Conservation (phyloP, 1,284 basidiomycete genomes). For the Macrocybe sp. region DNA sequence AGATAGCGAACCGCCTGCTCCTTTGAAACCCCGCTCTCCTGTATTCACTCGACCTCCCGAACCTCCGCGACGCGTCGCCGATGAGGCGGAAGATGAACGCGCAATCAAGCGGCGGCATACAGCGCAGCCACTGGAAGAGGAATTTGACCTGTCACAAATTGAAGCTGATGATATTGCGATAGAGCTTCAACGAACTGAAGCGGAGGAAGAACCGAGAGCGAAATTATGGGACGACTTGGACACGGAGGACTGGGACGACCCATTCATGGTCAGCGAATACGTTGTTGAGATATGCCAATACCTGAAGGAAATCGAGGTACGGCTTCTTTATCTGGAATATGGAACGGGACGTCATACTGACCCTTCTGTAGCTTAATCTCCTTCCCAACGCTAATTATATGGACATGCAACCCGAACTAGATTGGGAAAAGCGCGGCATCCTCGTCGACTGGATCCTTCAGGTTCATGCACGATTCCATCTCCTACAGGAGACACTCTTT, state of each 20-base stretch:
- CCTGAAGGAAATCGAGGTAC: conserved; percentile 40
- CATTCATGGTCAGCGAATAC: conserved; percentile 37
- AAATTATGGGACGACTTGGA: conserved; percentile 35
- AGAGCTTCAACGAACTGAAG: conserved; percentile 26
- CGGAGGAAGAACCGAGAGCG: conserved; percentile 19
- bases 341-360: conserved; percentile 5
- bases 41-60: neutral
- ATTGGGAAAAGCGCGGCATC: conserved; percentile 89
- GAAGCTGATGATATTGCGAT: conserved; percentile 27
- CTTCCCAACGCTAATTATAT: conserved; percentile 83
- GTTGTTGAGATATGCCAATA: conserved; percentile 34
- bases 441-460: conserved; percentile 94
- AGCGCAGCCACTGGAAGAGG: conserved; percentile 10
- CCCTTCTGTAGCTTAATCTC: conserved; percentile 48
- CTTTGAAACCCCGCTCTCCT: neutral
- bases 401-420: conserved; percentile 76
- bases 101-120: conserved; percentile 25
- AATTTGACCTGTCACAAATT: conserved; percentile 23
- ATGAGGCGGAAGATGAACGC: conserved; percentile 14
- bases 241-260: conserved; percentile 37
- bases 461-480: conserved; percentile 84
- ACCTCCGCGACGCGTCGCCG: neutral
- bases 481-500: conserved; percentile 91
- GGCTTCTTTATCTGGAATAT: neutral
- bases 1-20: neutral